Evolutionary conservation across 129 eudicot genomes (phyloP).

Genomic region (Saussurea involucrata): DNA sequence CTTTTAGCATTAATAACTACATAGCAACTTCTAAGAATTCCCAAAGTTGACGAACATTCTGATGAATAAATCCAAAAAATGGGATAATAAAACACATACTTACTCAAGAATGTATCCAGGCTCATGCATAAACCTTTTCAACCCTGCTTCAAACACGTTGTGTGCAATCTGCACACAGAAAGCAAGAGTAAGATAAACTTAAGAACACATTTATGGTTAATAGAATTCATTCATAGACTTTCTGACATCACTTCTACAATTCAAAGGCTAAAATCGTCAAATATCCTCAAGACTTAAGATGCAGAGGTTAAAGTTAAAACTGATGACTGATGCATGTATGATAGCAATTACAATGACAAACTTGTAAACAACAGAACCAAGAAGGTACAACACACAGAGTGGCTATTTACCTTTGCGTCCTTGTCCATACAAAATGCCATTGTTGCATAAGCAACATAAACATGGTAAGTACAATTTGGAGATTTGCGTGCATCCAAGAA

Average conservation of each 20-base stretch:
- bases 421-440: conserved; percentile 96
- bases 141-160: conserved; percentile 88
- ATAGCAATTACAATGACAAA: not conserved
- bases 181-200: conserved; percentile 11
- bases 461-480: conserved; percentile 92
- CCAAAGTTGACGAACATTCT: not conserved
- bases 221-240: not conserved
- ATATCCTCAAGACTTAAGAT: not conserved
- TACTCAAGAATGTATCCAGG: conserved; percentile 98
- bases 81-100: conserved; percentile 27
- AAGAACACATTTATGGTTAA: not conserved
- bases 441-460: conserved; percentile 94
- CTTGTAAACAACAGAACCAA: not conserved
- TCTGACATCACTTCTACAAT: not conserved
- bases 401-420: conserved; percentile 75
- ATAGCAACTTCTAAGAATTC: not conserved
- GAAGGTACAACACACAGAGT: not conserved
- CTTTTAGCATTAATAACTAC: not conserved
- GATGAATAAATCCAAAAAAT: not conserved
- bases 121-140: conserved; percentile 94
- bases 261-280: not conserved
- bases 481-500: conserved; percentile 84
- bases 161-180: conserved; percentile 67
- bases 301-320: not conserved
- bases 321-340: not conserved